phyloP scores from a whole-genome alignment of 257 asterid species.

The Penstemon barbatus region DNA sequence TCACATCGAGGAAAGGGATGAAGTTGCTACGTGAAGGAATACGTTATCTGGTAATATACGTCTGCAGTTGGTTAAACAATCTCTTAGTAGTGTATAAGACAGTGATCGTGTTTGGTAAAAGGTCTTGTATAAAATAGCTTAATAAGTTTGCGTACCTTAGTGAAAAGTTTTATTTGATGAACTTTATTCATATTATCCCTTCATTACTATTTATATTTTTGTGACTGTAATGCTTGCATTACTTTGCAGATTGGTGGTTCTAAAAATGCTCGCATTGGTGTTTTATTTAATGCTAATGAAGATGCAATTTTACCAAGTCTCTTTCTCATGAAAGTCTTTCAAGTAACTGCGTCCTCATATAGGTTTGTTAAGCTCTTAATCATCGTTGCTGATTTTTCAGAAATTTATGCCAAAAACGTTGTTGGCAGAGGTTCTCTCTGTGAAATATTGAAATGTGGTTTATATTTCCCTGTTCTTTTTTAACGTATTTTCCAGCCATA shows the following conservation, averaged over 20 bases:
- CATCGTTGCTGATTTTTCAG: slow-evolving; percentile 1
- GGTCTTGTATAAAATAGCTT: background rate
- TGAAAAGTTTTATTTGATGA: background rate
- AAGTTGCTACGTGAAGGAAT: slow-evolving; percentile 88
- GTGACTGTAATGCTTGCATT: slow-evolving; percentile 27
- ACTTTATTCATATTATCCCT: background rate
- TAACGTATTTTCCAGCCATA: slow-evolving; percentile 63
- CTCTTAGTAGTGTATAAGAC: too few species aligned
- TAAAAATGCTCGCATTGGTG: slow-evolving; percentile 75
- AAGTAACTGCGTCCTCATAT: slow-evolving; percentile 67
- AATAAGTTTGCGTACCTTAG: slow-evolving; percentile 17
- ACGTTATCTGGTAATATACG: slow-evolving; percentile 71
- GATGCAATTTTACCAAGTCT: slow-evolving; percentile 53
- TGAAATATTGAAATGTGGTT: background rate
- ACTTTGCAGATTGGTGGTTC: slow-evolving; percentile 78
- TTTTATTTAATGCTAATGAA: slow-evolving; percentile 61
- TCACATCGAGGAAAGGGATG: slow-evolving; percentile 78
- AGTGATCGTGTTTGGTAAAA: too few species aligned
- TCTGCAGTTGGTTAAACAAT: slow-evolving; percentile 18
- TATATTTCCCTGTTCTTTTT: background rate
- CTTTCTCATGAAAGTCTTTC: slow-evolving; percentile 62
- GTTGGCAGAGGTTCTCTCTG: slow-evolving; percentile 16
- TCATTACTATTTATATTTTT: slow-evolving; percentile 9
- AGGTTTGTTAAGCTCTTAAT: slow-evolving; percentile 51
- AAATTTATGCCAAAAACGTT: slow-evolving; percentile 11